A percentile compares a stretch with the other conserved stretches of the same genome.
Conservation (phyloP, 208 protist species). For the Borovskyia barvae region DNA sequence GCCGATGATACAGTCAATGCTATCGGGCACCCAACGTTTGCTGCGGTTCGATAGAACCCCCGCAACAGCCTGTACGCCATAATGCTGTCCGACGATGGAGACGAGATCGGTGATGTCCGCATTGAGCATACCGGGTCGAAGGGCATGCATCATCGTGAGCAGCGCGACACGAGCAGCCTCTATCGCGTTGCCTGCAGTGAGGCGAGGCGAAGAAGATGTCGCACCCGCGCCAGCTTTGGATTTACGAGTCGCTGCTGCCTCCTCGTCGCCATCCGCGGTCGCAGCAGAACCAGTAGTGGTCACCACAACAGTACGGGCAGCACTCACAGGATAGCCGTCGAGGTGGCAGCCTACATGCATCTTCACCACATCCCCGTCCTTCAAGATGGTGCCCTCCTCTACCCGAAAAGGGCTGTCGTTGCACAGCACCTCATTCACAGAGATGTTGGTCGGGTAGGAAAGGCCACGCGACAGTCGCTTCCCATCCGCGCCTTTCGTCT, state of each 20-base stretch:
- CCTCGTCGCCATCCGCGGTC: conserved; percentile 1
- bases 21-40: conserved; percentile 97
- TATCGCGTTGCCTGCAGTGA: conserved; percentile 87
- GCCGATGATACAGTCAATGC: conserved; percentile 94
- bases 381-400: conserved; percentile 65
- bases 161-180: conserved; percentile 93
- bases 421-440: conserved; percentile 96
- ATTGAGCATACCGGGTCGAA: conserved; percentile 79
- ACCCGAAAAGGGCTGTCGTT: conserved; percentile 94
- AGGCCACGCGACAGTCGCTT: conserved; percentile 86
- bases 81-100: conserved; percentile 88
- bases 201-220: conserved; percentile 11
- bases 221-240: background rate
- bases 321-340: conserved; percentile 96
- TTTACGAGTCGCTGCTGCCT: background rate
- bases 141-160: conserved; percentile 79
- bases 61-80: conserved; percentile 91
- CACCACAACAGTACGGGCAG: conserved; percentile 93
- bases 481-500: conserved; percentile 63
- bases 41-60: conserved; percentile 97
- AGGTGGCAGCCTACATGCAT: conserved; percentile 97
- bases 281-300: background rate
- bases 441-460: conserved; percentile 97
- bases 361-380: conserved; percentile 96
- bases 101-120: conserved; percentile 93